A percentile compares a stretch with the other conserved stretches of the same genome.
Evolutionary conservation across 257 asterid species (phyloP).

Genomic region (Osmanthus fragrans): DNA sequence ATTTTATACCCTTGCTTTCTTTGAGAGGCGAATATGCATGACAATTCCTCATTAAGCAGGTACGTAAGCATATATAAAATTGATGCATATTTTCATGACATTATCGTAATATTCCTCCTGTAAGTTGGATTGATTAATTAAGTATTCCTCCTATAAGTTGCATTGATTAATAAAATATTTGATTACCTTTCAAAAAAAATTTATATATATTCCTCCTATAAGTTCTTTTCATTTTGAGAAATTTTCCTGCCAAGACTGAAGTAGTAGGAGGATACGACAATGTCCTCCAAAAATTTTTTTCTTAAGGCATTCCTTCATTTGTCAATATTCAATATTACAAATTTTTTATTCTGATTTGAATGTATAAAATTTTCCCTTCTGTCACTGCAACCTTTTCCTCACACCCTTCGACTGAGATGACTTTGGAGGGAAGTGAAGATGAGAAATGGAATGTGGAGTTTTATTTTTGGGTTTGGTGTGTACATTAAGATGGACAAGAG

Average conservation of each 20-base stretch:
- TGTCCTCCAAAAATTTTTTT: too few relatives aligned
- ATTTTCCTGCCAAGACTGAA: background rate
- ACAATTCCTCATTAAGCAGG: constrained; percentile 94
- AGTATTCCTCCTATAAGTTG: too few relatives aligned
- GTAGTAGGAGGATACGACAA: background rate
- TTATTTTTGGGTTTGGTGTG: background rate
- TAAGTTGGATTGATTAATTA: too few relatives aligned
- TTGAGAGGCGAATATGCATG: constrained; percentile 92
- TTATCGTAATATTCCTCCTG: background rate
- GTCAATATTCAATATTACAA: background rate
- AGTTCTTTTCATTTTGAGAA: background rate
- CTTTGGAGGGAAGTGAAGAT: background rate
- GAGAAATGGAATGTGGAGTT: background rate
- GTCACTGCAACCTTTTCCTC: background rate
- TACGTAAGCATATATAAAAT: constrained; percentile 20
- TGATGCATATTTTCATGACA: background rate
- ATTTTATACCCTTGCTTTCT: constrained; percentile 91
- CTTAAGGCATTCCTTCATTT: background rate
- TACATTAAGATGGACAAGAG: background rate
- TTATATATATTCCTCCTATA: background rate
- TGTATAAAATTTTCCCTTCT: background rate
- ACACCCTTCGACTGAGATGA: background rate
- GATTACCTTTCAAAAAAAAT: too few relatives aligned
- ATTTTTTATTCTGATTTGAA: background rate
- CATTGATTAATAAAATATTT: too few relatives aligned